These are phyloP conservation scores for Areca catechu DNA, from an alignment of 176 grass and related monocot species.

Conservation along the genomic window DNA sequence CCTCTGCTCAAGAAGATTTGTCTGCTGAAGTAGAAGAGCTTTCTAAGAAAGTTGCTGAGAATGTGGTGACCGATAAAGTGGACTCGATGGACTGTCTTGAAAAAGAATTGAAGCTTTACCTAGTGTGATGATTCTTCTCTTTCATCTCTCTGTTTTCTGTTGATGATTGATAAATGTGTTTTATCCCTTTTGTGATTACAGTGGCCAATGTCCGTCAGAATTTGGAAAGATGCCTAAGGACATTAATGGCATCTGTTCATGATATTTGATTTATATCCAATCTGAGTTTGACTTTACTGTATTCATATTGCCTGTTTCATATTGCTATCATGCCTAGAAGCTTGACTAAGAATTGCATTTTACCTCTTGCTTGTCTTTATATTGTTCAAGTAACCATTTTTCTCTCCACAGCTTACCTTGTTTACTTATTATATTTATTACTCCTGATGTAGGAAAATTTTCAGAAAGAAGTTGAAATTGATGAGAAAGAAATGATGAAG, in stretches of 20 bases:
- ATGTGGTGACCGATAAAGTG: not conserved
- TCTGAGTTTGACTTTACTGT: too few relatives aligned
- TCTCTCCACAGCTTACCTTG: not conserved
- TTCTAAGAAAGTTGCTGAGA: not conserved
- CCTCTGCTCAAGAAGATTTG: not conserved
- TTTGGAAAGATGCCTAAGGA: too few relatives aligned
- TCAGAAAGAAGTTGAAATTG: not conserved
- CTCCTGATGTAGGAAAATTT: not conserved
- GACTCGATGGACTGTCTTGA: not conserved
- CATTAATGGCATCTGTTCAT: too few relatives aligned
- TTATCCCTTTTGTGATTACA: too few relatives aligned
- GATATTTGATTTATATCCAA: too few relatives aligned
- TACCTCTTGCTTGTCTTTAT: not conserved
- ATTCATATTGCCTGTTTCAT: too few relatives aligned
- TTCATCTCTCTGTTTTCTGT: too few relatives aligned
- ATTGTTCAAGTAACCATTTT: not conserved
- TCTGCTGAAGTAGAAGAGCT: slow-evolving; percentile 4
- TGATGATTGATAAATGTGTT: too few relatives aligned
- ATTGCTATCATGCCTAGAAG: too few relatives aligned
- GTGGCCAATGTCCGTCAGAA: too few relatives aligned
- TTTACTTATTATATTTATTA: not conserved
- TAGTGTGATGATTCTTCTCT: not conserved
- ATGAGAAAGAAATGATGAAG: too few relatives aligned
- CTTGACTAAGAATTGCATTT: too few relatives aligned
- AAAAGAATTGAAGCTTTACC: not conserved